Conservation (phyloP, 768 basidiomycete genomes). For the Mycena chlorophos region DNA sequence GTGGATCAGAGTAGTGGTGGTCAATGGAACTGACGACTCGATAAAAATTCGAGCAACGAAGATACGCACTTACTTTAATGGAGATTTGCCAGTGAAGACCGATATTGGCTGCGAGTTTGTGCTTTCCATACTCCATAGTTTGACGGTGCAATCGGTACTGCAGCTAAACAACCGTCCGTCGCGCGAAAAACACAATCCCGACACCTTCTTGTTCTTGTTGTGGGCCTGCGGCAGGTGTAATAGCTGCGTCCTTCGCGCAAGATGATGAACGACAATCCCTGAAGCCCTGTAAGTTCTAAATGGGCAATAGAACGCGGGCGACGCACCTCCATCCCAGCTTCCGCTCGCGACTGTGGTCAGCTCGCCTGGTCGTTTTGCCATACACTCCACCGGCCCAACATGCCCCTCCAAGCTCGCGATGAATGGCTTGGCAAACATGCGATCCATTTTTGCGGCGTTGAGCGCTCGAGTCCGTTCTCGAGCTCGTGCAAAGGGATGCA, state of each 20-base stretch:
- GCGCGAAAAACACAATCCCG: constrained; percentile 75
- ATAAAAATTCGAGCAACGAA: constrained; percentile 6
- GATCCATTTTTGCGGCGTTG: constrained; percentile 94
- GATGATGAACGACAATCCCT: constrained; percentile 88
- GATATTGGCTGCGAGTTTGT: constrained; percentile 54
- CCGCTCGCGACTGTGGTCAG: constrained; percentile 84
- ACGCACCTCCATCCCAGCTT: constrained; percentile 92
- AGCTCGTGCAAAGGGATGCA: constrained; percentile 92
- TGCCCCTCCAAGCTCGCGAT: constrained; percentile 89
- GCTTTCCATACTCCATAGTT: constrained; percentile 66
- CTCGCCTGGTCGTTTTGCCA: constrained; percentile 71
- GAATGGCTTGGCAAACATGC: constrained; percentile 98
- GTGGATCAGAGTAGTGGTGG: constrained; percentile 84
- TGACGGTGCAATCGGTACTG: constrained; percentile 80
- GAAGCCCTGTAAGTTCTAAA: not conserved
- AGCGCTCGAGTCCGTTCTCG: constrained; percentile 92
- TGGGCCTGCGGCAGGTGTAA: constrained; percentile 69
- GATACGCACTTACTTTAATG: constrained; percentile 95
- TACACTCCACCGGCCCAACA: constrained; percentile 87
- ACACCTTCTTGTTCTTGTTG: constrained; percentile 82
- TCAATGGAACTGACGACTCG: constrained; percentile 72
- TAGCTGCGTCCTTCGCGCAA: constrained; percentile 56
- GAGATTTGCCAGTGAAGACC: constrained; percentile 81
- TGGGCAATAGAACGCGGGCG: constrained; percentile 10
- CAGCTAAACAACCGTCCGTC: constrained; percentile 69